Base-by-base conservation (phyloP, 305 asterid genomes). In the Fraxinus sp. region DNA sequence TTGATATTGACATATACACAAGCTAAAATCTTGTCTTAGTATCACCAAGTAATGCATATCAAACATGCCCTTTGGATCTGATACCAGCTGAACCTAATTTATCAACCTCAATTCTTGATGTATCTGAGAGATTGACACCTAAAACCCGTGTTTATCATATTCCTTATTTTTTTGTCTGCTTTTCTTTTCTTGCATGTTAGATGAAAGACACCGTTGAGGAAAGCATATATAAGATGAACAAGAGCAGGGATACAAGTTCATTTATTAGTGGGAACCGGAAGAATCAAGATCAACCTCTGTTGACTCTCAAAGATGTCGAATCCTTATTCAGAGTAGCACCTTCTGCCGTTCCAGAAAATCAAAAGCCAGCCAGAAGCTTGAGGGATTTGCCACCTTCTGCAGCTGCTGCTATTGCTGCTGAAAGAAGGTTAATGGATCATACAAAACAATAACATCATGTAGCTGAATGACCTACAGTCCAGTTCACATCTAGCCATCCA, bases 361-460 rank as follows among this genome's bases (percentile, higher is more conserved):
- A 88, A 57, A 79, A 35, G 44, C 83, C 89, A 14, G 75, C 74
- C 16, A 85, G 85, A 81, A 92, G 93, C 89, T 86, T 94, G 91
- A 89, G 84, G 77, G 94, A 91, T 86, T 89, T 96, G 79, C 98
- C 99, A 20, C 91, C 99, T 83, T 89, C 97, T 22, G 90, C 86
- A 11, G 98, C 99, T 77, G 98, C 99, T 81, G 97, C 94, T 13
- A 78, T 92, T 55, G 99, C 99, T 68, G 99, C 99, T 78, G 97
- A 96, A 89, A 88, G 90, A 91, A 91, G 98, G 89, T 85, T 90
- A 82, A 87, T 79, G 86, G 91, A 88, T 36, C 49, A 81, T 55
- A 79, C 79, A 24, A 85, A 80, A 86, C 78, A 32, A 24, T 35
- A 57, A 13, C 6, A 28, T 28, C 30, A 11, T 68, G 37, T 24